These are phyloP conservation scores for Syzygium aromaticum DNA, from an alignment of 345 rosid species.

Conservation along the genomic window DNA sequence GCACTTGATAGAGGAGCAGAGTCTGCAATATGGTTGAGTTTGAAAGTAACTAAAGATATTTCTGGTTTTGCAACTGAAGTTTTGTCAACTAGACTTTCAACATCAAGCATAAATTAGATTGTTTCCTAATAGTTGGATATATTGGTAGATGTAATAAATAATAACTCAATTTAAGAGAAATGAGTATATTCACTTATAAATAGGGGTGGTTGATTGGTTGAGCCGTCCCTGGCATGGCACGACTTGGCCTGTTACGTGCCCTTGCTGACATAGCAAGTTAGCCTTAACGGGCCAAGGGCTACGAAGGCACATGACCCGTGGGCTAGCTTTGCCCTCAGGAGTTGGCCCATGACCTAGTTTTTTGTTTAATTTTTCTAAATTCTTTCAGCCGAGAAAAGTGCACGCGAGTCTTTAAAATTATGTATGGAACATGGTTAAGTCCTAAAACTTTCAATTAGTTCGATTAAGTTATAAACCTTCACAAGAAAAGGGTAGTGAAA, in stretches of 20 bases:
- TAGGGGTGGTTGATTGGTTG: neutral
- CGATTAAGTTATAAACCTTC: neutral
- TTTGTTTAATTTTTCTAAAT: neutral
- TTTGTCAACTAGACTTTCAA: neutral
- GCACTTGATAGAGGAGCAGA: too few species aligned
- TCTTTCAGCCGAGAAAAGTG: neutral
- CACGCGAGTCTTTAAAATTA: fast-evolving
- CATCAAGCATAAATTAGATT: neutral
- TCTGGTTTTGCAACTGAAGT: neutral
- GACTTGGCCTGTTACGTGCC: neutral
- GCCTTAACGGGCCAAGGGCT: neutral
- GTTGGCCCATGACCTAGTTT: neutral
- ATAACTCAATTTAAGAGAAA: neutral
- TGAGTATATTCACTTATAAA: neutral
- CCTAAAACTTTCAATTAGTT: neutral
- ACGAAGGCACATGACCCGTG: neutral
- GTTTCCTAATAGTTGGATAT: neutral
- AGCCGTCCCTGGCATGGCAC: neutral
- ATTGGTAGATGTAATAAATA: fast-evolving
- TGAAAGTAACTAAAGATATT: neutral
- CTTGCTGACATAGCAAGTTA: neutral
- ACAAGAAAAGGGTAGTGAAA: neutral
- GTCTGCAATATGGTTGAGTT: too few species aligned
- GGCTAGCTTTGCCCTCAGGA: neutral
- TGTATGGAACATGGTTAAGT: fast-evolving